Evolutionary conservation across 2,329 filamentous ascomycete species (phyloP), one percentile per base, ranked within the genome.

Genomic region (Plenodomus tracheiphilus): DNA sequence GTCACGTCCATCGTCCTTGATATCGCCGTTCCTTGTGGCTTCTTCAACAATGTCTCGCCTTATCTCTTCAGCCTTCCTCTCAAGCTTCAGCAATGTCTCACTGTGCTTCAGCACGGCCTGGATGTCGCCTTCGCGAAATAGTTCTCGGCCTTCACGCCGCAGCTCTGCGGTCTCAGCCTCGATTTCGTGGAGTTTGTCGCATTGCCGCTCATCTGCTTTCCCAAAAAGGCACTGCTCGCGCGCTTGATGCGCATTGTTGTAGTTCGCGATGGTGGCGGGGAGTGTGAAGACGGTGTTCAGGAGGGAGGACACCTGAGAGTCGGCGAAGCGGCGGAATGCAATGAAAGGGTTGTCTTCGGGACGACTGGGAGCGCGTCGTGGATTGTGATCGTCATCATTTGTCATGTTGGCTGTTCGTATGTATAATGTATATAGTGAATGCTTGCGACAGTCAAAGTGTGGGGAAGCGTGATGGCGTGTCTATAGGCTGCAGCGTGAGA

Each of bases 301-400:
- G 43, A 85, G 67, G 15, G 77, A 79, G 8, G 76, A 78, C 57
- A 85, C 76, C 47, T 82, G 80, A 39, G 80, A 77, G 58, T 86
- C 83, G 47, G 82, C 80, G 64, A 81, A 84, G 53, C 79, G 80
- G 57, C 83, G 83, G 70, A 85, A 85, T 22, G 78, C 74, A 47
- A 83, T 77, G 67, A 85, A 85, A 1, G 82, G 81, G 51, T 84
- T 84, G 47, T 67, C 56, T 50, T 70, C 66, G 28, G 50, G 53
- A 28, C 54, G 56, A 16, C 49, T 40, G 16, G 39, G 28, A 11
- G 62, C 41, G 42, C 57, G 57, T 32, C 54, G 53, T 6, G 57
- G 17, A 22, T 61, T 51, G 25, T 13, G 16, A 17, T 64, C 49
- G 39, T 57, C 48, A 43, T 61, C 57, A 20, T 58, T 56, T n/a